Evolutionary conservation across 805 yeast species (phyloP).

Genomic region (Kodamaea kaohsiungensis): DNA sequence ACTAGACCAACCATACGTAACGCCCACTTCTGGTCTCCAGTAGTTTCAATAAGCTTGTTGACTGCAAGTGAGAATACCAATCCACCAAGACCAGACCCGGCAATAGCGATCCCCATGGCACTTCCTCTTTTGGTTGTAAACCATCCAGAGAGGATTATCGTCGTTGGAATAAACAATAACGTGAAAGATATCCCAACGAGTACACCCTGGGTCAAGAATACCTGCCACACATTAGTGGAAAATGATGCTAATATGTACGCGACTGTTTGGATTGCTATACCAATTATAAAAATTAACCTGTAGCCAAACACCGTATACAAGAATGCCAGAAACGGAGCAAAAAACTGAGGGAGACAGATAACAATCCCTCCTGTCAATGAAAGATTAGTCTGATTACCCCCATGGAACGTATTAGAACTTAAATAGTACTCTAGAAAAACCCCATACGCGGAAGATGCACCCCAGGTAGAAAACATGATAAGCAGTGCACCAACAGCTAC

Average conservation of each 20-base stretch:
- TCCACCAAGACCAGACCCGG: slow-evolving; percentile 58
- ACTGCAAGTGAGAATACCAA: slow-evolving; percentile 46
- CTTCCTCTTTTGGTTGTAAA: slow-evolving; percentile 45
- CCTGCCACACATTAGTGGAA: slow-evolving; percentile 50
- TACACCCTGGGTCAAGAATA: slow-evolving; percentile 53
- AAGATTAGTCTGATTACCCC: slow-evolving; percentile 42
- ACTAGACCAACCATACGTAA: slow-evolving; percentile 40
- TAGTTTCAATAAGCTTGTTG: slow-evolving; percentile 36
- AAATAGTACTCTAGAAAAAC: slow-evolving; percentile 56
- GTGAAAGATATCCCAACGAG: slow-evolving; percentile 49
- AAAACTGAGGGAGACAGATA: slow-evolving; percentile 55
- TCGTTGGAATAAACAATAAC: slow-evolving; percentile 43
- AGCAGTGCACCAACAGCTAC: slow-evolving; percentile 50
- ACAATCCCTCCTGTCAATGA: slow-evolving; percentile 53
- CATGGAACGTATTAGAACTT: slow-evolving; percentile 26
- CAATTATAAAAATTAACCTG: slow-evolving; percentile 41
- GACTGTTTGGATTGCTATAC: slow-evolving; percentile 44
- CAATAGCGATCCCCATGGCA: slow-evolving; percentile 48
- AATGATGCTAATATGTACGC: slow-evolving; percentile 53
- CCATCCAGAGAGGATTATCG: slow-evolving; percentile 50
- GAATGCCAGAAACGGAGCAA: slow-evolving; percentile 53
- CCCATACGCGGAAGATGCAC: slow-evolving; percentile 59
- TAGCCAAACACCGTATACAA: slow-evolving; percentile 52
- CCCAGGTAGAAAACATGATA: slow-evolving; percentile 52
- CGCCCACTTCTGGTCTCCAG: slow-evolving; percentile 48